phyloP scores from a whole-genome alignment of 2,329 filamentous ascomycete species.

The Teratosphaeria epicoccoides region DNA sequence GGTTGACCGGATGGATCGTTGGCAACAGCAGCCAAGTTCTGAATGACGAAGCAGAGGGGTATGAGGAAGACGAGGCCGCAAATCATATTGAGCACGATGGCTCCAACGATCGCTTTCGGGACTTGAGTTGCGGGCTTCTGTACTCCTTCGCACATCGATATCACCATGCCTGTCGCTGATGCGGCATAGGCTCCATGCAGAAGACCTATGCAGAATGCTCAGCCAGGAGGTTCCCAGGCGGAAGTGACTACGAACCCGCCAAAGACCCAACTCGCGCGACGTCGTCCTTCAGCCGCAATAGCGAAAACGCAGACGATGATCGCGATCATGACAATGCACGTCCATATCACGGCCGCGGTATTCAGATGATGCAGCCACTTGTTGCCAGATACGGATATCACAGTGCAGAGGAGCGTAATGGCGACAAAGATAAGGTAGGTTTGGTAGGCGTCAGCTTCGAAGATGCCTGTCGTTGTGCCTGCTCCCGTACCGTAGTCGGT shows the following conservation, averaged over 20 bases:
- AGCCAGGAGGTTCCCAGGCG: slow-evolving; percentile 54
- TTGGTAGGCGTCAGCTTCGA: slow-evolving; percentile 35
- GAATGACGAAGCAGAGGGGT: slow-evolving; percentile 58
- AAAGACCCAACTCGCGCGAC: slow-evolving; percentile 53
- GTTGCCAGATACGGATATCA: slow-evolving; percentile 43
- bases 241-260: slow-evolving; percentile 57
- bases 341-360: slow-evolving; percentile 60
- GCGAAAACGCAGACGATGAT: slow-evolving; percentile 53
- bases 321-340: slow-evolving; percentile 56
- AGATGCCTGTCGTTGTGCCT: slow-evolving; percentile 34
- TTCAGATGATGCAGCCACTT: slow-evolving; percentile 39
- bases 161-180: slow-evolving; percentile 69
- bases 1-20: slow-evolving; percentile 46
- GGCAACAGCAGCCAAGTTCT: slow-evolving; percentile 48
- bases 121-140: slow-evolving; percentile 55
- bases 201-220: slow-evolving; percentile 64
- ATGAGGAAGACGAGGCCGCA: slow-evolving; percentile 59
- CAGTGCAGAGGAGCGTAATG: slow-evolving; percentile 32
- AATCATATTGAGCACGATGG: slow-evolving; percentile 55
- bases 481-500: slow-evolving; percentile 23
- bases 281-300: slow-evolving; percentile 58
- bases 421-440: slow-evolving; percentile 40
- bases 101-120: slow-evolving; percentile 51
- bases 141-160: slow-evolving; percentile 68
- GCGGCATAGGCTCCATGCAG: slow-evolving; percentile 64